Percentiles rank a stretch among this genome's conserved stretches.
These are phyloP conservation scores for Balansia obtecta DNA, from an alignment of 2,329 filamentous ascomycete species.

Conservation along the genomic window DNA sequence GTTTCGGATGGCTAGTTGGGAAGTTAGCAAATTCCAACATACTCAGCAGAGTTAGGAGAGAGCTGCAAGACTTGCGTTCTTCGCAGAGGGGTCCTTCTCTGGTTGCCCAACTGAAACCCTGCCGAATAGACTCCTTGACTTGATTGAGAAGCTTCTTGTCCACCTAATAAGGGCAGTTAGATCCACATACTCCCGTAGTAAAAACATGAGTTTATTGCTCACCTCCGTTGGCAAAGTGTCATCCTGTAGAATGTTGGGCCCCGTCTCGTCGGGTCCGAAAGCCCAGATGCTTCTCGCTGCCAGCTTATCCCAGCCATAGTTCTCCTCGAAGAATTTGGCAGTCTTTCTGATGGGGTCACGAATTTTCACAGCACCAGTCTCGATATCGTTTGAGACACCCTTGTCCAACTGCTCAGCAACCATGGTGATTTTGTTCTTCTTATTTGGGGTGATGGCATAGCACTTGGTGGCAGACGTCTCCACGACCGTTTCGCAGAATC, in stretches of 20 bases:
- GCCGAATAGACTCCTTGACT: conserved; percentile 83
- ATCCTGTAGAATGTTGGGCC: conserved; percentile 91
- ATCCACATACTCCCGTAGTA: neutral
- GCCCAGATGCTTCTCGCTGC: conserved; percentile 96
- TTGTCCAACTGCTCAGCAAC: conserved; percentile 91
- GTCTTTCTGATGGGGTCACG: conserved; percentile 86
- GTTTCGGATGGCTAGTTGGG: conserved; percentile 70
- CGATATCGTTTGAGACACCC: conserved; percentile 89
- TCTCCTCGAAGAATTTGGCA: conserved; percentile 93
- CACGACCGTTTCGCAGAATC: conserved; percentile 95
- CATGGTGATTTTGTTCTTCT: conserved; percentile 99
- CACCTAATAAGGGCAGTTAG: conserved; percentile 37
- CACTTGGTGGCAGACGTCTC: conserved; percentile 97
- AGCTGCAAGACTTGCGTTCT: conserved; percentile 58
- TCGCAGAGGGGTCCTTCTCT: conserved; percentile 93
- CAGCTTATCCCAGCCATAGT: conserved; percentile 92
- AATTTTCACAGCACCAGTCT: conserved; percentile 80
- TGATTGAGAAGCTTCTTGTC: conserved; percentile 82
- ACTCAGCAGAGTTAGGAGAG: neutral
- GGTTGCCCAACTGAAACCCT: conserved; percentile 94
- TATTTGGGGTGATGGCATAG: conserved; percentile 95
- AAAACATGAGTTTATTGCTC: conserved; percentile 15
- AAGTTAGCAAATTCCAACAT: conserved; percentile 3
- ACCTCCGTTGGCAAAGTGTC: conserved; percentile 86
- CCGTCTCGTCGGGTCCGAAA: conserved; percentile 89